phyloP scores from a whole-genome alignment of 2,329 filamentous ascomycete species.

The Herpotrichia juniperi region DNA sequence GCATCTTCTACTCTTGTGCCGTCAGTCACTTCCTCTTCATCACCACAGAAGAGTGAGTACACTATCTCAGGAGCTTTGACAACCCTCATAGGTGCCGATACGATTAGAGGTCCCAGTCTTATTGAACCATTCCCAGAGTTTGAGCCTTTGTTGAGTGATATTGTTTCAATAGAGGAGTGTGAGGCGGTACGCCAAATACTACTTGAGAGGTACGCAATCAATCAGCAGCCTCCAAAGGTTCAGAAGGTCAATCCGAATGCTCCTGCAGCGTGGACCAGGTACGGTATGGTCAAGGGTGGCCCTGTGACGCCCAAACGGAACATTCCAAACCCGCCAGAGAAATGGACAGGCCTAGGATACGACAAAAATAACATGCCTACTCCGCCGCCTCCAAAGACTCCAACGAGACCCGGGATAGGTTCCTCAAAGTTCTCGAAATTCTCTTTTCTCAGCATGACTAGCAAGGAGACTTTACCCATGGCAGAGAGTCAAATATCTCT shows the following conservation, averaged over 20 bases:
- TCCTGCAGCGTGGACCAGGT: background rate
- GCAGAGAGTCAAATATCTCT: background rate
- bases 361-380: no score
- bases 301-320: background rate
- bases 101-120: background rate
- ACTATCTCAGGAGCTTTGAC: background rate
- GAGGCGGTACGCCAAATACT: slow-evolving; percentile 1
- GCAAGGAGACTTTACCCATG: background rate
- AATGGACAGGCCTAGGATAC: background rate
- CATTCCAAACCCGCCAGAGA: no score
- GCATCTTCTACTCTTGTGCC: background rate
- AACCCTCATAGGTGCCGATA: no score
- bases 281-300: background rate
- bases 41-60: background rate
- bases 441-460: background rate
- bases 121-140: slow-evolving; percentile 4
- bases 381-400: background rate
- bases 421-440: background rate
- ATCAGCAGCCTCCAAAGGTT: background rate
- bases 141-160: background rate
- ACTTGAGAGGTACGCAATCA: background rate
- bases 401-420: background rate
- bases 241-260: background rate
- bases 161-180: background rate
- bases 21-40: background rate